Conservation (phyloP, 1,284 basidiomycete genomes). For the Boletus smithii region DNA sequence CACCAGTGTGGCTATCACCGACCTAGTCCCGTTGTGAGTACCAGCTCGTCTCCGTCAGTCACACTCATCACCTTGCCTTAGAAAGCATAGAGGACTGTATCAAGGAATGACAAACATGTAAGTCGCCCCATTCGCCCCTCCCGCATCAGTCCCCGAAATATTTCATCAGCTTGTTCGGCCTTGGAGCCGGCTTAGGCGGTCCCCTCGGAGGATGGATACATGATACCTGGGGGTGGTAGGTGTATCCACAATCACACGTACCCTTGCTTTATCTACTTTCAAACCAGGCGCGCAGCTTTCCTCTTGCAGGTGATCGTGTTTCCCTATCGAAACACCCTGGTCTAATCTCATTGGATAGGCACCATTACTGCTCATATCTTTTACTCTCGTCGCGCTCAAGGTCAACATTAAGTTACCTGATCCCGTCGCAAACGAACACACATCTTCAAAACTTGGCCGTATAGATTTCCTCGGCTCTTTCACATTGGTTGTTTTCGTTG, state of each 20-base stretch:
- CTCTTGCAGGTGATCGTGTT: conserved; percentile 53
- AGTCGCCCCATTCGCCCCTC: conserved; percentile 24
- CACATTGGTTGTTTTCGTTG: conserved; percentile 73
- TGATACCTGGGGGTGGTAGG: conserved; percentile 80
- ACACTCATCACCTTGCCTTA: conserved; percentile 28
- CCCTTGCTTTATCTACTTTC: conserved; percentile 18
- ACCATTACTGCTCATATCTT: conserved; percentile 70
- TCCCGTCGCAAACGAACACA: conserved; percentile 55
- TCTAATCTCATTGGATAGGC: conserved; percentile 58
- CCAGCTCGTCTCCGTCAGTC: background rate
- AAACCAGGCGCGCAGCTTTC: conserved; percentile 29
- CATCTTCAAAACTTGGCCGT: conserved; percentile 64
- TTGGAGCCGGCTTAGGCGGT: conserved; percentile 81
- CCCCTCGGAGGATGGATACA: conserved; percentile 88
- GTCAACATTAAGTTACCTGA: conserved; percentile 67
- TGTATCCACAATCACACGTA: conserved; percentile 10
- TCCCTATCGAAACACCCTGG: no score
- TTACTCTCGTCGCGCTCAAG: conserved; percentile 66
- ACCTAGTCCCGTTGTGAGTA: conserved; percentile 77
- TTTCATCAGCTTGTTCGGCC: conserved; percentile 59
- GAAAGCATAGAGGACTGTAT: conserved; percentile 82
- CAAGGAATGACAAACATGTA: conserved; percentile 88
- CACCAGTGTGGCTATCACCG: conserved; percentile 71
- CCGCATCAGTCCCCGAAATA: conserved; percentile 9
- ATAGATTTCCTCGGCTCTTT: conserved; percentile 83